These are phyloP conservation scores for Pseudodiploospora longispora DNA, from an alignment of 2,329 filamentous ascomycete species.

Conservation along the genomic window DNA sequence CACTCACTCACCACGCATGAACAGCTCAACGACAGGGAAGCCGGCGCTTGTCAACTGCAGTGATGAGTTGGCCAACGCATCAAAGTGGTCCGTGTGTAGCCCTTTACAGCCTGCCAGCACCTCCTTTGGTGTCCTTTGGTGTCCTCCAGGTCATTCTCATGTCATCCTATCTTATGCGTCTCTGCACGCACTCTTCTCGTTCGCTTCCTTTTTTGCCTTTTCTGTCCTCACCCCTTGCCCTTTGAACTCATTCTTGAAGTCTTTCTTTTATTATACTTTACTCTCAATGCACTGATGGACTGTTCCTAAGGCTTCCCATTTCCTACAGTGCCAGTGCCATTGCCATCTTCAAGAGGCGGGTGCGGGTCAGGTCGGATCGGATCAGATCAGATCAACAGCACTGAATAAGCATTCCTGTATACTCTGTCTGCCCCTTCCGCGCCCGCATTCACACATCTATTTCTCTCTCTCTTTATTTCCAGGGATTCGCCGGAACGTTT, in stretches of 20 bases:
- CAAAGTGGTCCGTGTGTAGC: slow-evolving; percentile 34
- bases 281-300: background rate
- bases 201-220: slow-evolving; percentile 1
- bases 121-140: slow-evolving; percentile 7
- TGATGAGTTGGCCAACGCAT: slow-evolving; percentile 35
- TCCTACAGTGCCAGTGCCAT: too few species aligned
- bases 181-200: background rate
- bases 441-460: background rate
- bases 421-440: too few species aligned
- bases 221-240: slow-evolving; percentile 3
- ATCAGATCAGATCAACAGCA: too few species aligned
- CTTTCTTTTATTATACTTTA: background rate
- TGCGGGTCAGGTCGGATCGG: too few species aligned
- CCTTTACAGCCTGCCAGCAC: slow-evolving; percentile 15
- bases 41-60: slow-evolving; percentile 31
- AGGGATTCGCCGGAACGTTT: background rate
- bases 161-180: slow-evolving; percentile 1
- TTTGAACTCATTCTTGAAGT: slow-evolving; percentile 3
- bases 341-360: too few species aligned
- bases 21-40: slow-evolving; percentile 14
- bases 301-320: too few species aligned
- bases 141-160: slow-evolving; percentile 8
- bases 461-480: background rate
- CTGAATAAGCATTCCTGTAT: too few species aligned
- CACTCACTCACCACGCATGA: slow-evolving; percentile 3